Conservation (phyloP, 1,284 basidiomycete species). For the Heterobasidion parviporum region DNA sequence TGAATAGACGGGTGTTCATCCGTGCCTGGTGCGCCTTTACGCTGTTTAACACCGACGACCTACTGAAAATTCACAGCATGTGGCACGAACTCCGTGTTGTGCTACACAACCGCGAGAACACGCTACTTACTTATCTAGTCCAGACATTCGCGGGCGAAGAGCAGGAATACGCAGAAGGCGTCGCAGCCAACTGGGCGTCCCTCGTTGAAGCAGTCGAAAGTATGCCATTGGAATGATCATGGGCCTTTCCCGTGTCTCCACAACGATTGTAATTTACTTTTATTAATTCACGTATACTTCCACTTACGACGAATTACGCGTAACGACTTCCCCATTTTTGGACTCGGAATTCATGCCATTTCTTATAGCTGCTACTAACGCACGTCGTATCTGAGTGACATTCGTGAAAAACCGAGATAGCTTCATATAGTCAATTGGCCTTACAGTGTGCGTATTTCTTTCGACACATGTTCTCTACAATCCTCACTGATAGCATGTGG, state of each 20-base stretch:
- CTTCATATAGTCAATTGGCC: too few relatives aligned
- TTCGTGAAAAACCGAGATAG: too few relatives aligned
- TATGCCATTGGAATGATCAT: constrained; percentile 78
- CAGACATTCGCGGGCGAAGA: constrained; percentile 70
- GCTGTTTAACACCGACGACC: not conserved
- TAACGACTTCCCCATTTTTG: not conserved
- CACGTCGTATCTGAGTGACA: not conserved
- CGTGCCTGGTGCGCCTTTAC: constrained; percentile 57
- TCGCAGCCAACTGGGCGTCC: constrained; percentile 65
- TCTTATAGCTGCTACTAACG: not conserved
- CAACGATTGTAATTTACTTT: not conserved
- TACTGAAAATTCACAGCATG: constrained; percentile 41
- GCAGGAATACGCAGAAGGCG: constrained; percentile 51
- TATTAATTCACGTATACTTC: not conserved
- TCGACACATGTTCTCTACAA: too few relatives aligned
- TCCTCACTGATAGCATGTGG: too few relatives aligned
- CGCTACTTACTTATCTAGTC: constrained; percentile 66
- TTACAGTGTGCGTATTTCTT: too few relatives aligned
- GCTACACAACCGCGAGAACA: constrained; percentile 81
- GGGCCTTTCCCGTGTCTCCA: not conserved
- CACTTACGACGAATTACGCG: not conserved
- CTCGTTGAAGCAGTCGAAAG: constrained; percentile 60
- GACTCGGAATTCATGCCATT: not conserved
- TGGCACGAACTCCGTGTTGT: constrained; percentile 90
- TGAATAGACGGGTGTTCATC: constrained; percentile 75